Evolutionary conservation across 1,139 yeast species (phyloP).

Genomic region (Yamadazyma epiphylla): DNA sequence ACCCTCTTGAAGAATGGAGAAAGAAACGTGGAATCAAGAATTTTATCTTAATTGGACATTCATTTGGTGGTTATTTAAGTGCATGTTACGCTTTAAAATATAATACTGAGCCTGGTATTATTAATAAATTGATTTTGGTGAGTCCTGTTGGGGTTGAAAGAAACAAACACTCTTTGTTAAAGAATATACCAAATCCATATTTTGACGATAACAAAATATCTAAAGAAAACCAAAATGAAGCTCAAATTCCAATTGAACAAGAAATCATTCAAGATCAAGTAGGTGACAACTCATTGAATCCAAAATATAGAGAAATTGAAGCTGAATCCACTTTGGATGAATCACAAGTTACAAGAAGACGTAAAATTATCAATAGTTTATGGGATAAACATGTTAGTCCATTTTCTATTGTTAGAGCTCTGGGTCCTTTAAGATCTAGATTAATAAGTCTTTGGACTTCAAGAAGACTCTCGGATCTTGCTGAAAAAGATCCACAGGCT

Average conservation of each 20-base stretch:
- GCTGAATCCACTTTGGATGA: constrained; percentile 7
- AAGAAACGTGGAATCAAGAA: constrained; percentile 46
- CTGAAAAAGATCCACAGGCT: constrained; percentile 25
- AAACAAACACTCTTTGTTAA: constrained; percentile 27
- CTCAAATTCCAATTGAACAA: constrained; percentile 12
- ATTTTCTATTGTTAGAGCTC: constrained; percentile 29
- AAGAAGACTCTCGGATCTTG: constrained; percentile 33
- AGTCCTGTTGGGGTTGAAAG: constrained; percentile 49
- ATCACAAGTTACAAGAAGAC: constrained; percentile 15
- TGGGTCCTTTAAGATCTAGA: constrained; percentile 38
- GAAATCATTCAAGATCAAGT: constrained; percentile 8
- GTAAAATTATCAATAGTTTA: constrained; percentile 22
- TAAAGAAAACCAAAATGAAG: constrained; percentile 26
- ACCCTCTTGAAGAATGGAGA: constrained; percentile 86
- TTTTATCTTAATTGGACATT: constrained; percentile 82
- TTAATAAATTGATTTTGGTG: constrained; percentile 38
- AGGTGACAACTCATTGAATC: constrained; percentile 6
- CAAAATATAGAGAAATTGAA: constrained; percentile 8
- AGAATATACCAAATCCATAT: constrained; percentile 16
- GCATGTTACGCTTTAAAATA: constrained; percentile 73
- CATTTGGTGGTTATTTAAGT: constrained; percentile 88
- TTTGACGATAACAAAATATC: constrained; percentile 21
- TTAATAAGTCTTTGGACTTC: constrained; percentile 41
- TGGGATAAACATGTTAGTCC: constrained; percentile 42
- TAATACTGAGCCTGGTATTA: constrained; percentile 27